Conservation (phyloP, 352 stramenopile genomes). For the Pythium utonaiense region DNA sequence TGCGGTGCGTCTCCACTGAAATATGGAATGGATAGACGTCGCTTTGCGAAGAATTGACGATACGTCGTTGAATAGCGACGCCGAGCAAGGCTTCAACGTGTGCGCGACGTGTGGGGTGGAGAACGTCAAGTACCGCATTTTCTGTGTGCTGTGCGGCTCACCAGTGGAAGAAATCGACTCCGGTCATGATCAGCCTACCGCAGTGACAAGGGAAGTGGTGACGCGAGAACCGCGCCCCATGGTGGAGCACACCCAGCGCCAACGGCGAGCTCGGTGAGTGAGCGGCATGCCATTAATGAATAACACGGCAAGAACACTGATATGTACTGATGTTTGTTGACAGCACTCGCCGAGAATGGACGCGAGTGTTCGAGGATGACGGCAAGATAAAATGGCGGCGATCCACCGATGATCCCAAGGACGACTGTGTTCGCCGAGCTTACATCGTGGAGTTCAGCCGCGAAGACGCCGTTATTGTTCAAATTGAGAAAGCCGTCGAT, state of each 20-base stretch:
- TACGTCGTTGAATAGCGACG: neutral
- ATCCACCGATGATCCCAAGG: neutral
- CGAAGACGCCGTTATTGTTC: neutral
- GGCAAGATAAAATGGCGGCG: neutral
- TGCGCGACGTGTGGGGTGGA: slow-evolving; percentile 12
- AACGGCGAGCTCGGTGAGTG: slow-evolving; percentile 8
- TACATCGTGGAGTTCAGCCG: slow-evolving; percentile 4
- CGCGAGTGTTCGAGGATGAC: neutral
- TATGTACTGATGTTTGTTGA: neutral
- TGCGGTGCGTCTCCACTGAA: slow-evolving; percentile 3
- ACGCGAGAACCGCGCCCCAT: neutral
- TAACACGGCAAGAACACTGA: neutral
- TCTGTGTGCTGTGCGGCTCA: slow-evolving; percentile 8
- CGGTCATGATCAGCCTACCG: neutral
- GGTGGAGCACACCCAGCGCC: neutral
- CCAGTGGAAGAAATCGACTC: neutral
- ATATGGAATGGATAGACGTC: neutral
- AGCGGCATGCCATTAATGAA: no score
- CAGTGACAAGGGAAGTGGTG: neutral
- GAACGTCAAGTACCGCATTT: slow-evolving; percentile 10
- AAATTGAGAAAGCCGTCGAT: neutral
- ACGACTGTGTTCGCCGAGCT: neutral
- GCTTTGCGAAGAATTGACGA: neutral
- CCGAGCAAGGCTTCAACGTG: slow-evolving; percentile 10
- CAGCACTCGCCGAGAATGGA: slow-evolving; percentile 3